Conservation (phyloP, 495 filamentous ascomycete genomes). For the Aspergillus biplanus region DNA sequence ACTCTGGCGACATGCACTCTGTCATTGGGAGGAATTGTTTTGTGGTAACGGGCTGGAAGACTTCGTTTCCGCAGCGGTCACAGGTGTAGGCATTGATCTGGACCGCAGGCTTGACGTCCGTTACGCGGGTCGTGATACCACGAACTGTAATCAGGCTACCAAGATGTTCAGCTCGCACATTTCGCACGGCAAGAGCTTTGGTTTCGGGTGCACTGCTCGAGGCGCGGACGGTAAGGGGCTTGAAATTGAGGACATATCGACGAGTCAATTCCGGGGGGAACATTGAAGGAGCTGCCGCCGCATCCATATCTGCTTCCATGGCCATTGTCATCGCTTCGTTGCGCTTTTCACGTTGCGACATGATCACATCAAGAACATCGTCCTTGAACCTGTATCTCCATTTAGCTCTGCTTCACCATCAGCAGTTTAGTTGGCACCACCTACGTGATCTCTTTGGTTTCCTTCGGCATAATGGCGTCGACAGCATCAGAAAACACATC, state of each 20-base stretch:
- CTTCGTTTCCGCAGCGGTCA: conserved; percentile 93
- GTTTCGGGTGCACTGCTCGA: conserved; percentile 62
- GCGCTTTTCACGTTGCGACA: conserved; percentile 84
- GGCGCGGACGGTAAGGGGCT: conserved; percentile 74
- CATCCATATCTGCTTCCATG: conserved; percentile 68
- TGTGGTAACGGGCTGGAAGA: conserved; percentile 93
- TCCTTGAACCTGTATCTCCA: conserved; percentile 77
- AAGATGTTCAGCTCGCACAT: conserved; percentile 89
- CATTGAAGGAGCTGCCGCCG: conserved; percentile 53
- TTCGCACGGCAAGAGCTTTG: conserved; percentile 90
- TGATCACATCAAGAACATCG: conserved; percentile 94
- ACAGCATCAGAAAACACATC: conserved; percentile 88
- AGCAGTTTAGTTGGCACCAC: conserved; percentile 24
- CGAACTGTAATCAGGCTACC: conserved; percentile 92
- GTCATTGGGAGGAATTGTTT: conserved; percentile 87
- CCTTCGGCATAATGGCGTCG: conserved; percentile 82
- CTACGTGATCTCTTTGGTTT: conserved; percentile 76
- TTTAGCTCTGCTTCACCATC: conserved; percentile 5
- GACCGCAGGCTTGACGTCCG: conserved; percentile 96
- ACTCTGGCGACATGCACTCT: conserved; percentile 85
- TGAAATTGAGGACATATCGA: conserved; percentile 94
- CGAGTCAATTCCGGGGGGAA: conserved; percentile 93
- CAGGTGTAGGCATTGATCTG: conserved; percentile 97
- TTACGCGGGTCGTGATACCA: conserved; percentile 92
- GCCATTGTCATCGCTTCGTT: conserved; percentile 75